These are phyloP conservation scores for Aureobasidium uvarum DNA, from an alignment of 2,329 filamentous ascomycete species.

Conservation along the genomic window DNA sequence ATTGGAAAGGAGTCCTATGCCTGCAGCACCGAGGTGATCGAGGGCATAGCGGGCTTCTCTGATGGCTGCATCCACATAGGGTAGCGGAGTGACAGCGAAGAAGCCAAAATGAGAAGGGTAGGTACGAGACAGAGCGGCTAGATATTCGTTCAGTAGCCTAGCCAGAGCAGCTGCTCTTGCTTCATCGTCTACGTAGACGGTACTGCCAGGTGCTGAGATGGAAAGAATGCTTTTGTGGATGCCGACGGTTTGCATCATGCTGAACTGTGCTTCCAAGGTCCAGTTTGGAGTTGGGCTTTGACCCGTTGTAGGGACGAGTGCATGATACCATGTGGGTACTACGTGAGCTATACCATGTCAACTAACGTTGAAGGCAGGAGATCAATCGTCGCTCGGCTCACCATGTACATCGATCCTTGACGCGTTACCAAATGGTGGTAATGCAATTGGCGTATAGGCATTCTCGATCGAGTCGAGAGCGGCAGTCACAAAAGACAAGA, in stretches of 20 bases:
- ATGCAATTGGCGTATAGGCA: background rate
- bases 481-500: background rate
- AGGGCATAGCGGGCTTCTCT: conserved; percentile 49
- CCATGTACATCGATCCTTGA: conserved; percentile 4
- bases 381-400: background rate
- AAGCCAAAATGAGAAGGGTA: conserved; percentile 49
- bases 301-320: background rate
- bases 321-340: background rate
- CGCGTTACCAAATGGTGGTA: background rate
- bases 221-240: conserved; percentile 56
- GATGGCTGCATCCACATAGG: conserved; percentile 50
- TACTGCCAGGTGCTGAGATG: conserved; percentile 54
- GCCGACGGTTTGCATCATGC: conserved; percentile 51
- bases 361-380: background rate
- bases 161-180: conserved; percentile 41
- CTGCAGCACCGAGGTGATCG: conserved; percentile 48
- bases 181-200: conserved; percentile 46
- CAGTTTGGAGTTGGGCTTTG: conserved; percentile 38
- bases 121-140: conserved; percentile 41
- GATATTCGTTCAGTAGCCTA: conserved; percentile 45
- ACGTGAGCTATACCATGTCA: background rate
- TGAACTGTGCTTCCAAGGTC: conserved; percentile 49
- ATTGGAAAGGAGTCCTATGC: conserved; percentile 55
- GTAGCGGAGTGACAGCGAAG: conserved; percentile 55
- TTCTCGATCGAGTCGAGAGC: background rate